Evolutionary conservation across 768 basidiomycete species (phyloP).

Genomic region (Strobilomyces echinocephalus): DNA sequence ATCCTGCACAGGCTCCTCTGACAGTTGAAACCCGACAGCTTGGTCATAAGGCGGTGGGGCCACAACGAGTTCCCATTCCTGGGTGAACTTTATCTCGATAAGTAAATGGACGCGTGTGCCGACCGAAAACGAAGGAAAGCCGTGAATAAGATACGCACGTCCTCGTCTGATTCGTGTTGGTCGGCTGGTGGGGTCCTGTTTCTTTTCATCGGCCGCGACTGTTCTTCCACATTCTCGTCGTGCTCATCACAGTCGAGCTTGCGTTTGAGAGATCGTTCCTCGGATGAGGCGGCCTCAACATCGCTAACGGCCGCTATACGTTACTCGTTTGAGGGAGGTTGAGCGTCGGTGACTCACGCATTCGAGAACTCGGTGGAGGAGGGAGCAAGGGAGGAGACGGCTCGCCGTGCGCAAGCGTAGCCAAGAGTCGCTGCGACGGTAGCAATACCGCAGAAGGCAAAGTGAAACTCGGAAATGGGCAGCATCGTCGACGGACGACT

Average conservation of each 20-base stretch:
- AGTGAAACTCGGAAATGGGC: constrained; percentile 49
- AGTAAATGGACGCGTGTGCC: constrained; percentile 11
- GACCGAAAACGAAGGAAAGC: background rate
- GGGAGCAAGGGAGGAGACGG: constrained; percentile 15
- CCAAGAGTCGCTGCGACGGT: constrained; percentile 58
- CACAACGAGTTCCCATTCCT: constrained; percentile 33
- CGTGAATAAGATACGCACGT: constrained; percentile 17
- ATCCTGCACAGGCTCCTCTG: constrained; percentile 12
- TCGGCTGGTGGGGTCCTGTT: constrained; percentile 42
- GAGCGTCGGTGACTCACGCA: constrained; percentile 31
- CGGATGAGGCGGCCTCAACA: constrained; percentile 23
- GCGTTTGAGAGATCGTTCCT: constrained; percentile 31
- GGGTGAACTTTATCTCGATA: constrained; percentile 18
- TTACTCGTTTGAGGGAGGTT: constrained; percentile 28
- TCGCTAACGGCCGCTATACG: constrained; percentile 28
- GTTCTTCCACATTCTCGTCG: constrained; percentile 29
- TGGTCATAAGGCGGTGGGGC: constrained; percentile 29
- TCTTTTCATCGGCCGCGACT: constrained; percentile 28
- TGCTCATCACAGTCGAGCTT: constrained; percentile 27
- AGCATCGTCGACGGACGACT: constrained; percentile 33
- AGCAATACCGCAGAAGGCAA: constrained; percentile 53
- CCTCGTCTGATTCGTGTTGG: constrained; percentile 24
- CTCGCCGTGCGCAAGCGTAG: constrained; percentile 50
- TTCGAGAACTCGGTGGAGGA: constrained; percentile 17
- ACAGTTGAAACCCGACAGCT: constrained; percentile 5